Evolutionary conservation across 441 rosid genomes (phyloP).

Genomic region (Brassica balearica): DNA sequence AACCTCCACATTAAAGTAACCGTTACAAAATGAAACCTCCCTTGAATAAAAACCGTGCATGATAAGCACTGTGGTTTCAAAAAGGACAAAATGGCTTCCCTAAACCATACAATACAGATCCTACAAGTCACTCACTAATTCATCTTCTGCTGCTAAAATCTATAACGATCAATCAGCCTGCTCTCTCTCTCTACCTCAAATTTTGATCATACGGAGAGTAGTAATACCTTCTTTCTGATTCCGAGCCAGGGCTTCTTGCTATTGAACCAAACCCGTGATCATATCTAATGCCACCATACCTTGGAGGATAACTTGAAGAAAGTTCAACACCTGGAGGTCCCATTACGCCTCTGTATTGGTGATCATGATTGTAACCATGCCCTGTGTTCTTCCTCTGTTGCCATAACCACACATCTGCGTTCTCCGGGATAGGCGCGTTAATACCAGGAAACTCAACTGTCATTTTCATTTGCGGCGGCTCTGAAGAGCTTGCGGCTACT

Average conservation of each 20-base stretch:
- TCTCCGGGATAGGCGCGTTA: constrained; percentile 85
- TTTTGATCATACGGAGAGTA: constrained; percentile 20
- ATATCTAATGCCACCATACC: constrained; percentile 53
- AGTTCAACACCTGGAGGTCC: constrained; percentile 64
- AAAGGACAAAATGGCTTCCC: background rate
- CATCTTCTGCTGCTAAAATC: constrained; percentile 49
- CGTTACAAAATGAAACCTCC: constrained; percentile 8
- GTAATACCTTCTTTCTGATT: constrained; percentile 21
- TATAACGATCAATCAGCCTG: constrained; percentile 4
- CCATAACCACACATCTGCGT: constrained; percentile 67
- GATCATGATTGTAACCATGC: constrained; percentile 49
- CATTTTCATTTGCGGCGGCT: constrained; percentile 63
- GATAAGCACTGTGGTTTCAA: background rate
- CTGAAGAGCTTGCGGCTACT: constrained; percentile 41
- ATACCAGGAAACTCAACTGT: constrained; percentile 80
- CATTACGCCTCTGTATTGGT: constrained; percentile 46
- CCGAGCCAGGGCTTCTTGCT: constrained; percentile 47
- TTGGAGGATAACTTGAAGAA: constrained; percentile 64
- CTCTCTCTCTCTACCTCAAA: constrained; percentile 12
- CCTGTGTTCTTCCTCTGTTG: constrained; percentile 52
- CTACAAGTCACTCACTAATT: constrained; percentile 26
- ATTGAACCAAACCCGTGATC: constrained; percentile 40
- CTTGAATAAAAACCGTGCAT: background rate
- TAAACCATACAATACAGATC: constrained; percentile 8
- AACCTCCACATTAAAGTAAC: background rate